Evolutionary conservation across 2,329 filamentous ascomycete genomes (phyloP).

Genomic region (Ascochyta clinopodiicola): DNA sequence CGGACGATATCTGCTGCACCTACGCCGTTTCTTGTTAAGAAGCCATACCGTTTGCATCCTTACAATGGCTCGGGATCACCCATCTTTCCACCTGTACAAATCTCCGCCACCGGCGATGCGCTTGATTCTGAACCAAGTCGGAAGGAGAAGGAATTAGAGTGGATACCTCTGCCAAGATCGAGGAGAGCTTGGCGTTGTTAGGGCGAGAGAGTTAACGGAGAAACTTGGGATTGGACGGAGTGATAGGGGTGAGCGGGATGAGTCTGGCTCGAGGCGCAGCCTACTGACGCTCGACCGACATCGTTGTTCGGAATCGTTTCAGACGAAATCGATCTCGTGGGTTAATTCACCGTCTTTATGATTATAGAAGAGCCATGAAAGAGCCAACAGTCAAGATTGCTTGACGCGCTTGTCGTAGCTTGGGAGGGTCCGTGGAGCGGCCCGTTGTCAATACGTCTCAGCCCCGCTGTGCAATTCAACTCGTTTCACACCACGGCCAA

Average conservation of each 20-base stretch:
- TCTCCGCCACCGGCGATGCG: slow-evolving; percentile 23
- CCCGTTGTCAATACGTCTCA: not conserved
- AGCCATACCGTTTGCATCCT: slow-evolving; percentile 20
- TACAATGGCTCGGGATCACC: slow-evolving; percentile 15
- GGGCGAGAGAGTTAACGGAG: slow-evolving; percentile 21
- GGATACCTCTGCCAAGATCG: slow-evolving; percentile 4
- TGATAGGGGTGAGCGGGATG: not conserved
- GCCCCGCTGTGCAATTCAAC: slow-evolving; percentile 11
- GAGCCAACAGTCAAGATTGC: not conserved
- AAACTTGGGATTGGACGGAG: slow-evolving; percentile 33
- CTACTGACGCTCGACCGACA: not conserved
- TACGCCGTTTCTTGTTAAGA: slow-evolving; percentile 18
- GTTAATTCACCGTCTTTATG: too few species aligned
- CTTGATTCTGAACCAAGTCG: slow-evolving; percentile 18
- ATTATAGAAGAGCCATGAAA: not conserved
- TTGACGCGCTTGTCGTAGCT: slow-evolving; percentile 5
- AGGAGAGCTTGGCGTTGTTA: slow-evolving; percentile 2
- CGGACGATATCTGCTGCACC: slow-evolving; percentile 8
- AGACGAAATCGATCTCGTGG: not conserved
- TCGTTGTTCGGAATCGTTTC: not conserved
- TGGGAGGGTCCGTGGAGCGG: not conserved
- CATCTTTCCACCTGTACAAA: slow-evolving; percentile 15
- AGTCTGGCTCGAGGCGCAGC: not conserved
- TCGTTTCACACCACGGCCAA: slow-evolving; percentile 10
- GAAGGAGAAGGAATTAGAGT: slow-evolving; percentile 17